Base-by-base conservation (phyloP, 2,329 filamentous ascomycete genomes). In the Pseudocercospora fijiensis region DNA sequence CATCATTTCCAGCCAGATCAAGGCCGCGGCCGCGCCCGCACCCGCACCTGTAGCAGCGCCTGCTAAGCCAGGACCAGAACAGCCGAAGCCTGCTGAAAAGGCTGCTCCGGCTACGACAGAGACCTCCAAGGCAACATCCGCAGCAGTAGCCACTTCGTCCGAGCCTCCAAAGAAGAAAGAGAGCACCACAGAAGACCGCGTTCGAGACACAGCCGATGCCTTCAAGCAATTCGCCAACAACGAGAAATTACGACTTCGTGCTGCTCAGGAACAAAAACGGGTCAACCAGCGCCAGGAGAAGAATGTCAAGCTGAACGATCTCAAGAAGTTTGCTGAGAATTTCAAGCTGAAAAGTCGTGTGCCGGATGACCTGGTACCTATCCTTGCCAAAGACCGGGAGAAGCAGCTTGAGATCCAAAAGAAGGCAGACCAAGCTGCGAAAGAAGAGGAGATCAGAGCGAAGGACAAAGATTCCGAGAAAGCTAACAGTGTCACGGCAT, bases 301-400 rank as follows among this genome's bases (percentile, higher is more conserved):
- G 76, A 92, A 93, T 69, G 88, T 95, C 68, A 97, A 96, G 78
- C 78, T 99, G 66, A 96, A 91, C 64, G 95, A 99, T 78, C 80
- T 99, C 63, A 96, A 95, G 82, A 96, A 94, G 74, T 99, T 99
- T 77, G 92, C 95, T 0, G 86, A 88, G 70, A 95, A 86, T 75
- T 99, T 99, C 83, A 98, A 98, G 79, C 85, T 99, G 18, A 89
- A 90, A 57, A 97, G 94, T 2, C 92, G 93, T 5, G 92, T 99
- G 10, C 95, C 95, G 1, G 88, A 86, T 58, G 95, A 99, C 77
- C 80, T 99, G 37, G 92, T 99, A 27, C 89, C 91, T 1, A 99
- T 99, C 69, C 89, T 99, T 65, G 94, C 95, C 63, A 99, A 98
- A 76, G 95, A 99, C 75, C 92, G 92, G n/a, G 85, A 82, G 52